Conservation (phyloP, 75 land plant genomes). For the Larix kaempferi region DNA sequence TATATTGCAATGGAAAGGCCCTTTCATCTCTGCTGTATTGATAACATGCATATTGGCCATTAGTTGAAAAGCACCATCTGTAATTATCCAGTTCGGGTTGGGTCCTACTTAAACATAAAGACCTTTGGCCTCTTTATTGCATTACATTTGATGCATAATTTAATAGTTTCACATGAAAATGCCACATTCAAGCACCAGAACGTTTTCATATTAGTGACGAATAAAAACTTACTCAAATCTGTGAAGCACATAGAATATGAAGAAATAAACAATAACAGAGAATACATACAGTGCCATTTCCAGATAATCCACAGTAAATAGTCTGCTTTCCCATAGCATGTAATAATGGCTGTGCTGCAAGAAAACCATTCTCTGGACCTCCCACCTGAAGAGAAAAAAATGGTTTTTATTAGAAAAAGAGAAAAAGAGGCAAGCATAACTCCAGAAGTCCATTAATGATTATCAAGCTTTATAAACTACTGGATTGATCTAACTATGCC, state of each 20-base stretch:
- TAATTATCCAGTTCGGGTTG: not conserved
- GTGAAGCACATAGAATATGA: not conserved
- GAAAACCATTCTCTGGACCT: constrained; percentile 67
- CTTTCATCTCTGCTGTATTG: not conserved
- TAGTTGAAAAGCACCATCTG: not conserved
- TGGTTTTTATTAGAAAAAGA: not conserved
- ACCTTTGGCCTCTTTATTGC: not conserved
- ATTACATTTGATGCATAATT: not conserved
- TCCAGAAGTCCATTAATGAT: not conserved
- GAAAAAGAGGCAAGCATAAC: not conserved
- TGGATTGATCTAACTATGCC: not conserved
- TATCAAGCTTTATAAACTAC: not conserved
- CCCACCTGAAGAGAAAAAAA: constrained; percentile 56
- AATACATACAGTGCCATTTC: constrained; percentile 83
- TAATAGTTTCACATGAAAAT: not conserved
- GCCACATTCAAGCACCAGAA: not conserved
- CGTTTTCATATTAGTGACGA: not conserved
- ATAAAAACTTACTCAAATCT: constrained; percentile 3
- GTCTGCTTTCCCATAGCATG: constrained; percentile 74
- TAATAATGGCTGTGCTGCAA: constrained; percentile 70
- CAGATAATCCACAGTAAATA: constrained; percentile 78
- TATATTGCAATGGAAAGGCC: not conserved
- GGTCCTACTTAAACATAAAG: not conserved
- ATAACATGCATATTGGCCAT: not conserved
- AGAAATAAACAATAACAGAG: not conserved